Evolutionary conservation across 108 stramenopile genomes (phyloP).

Genomic region (Cyclostephanos invisitatus): DNA sequence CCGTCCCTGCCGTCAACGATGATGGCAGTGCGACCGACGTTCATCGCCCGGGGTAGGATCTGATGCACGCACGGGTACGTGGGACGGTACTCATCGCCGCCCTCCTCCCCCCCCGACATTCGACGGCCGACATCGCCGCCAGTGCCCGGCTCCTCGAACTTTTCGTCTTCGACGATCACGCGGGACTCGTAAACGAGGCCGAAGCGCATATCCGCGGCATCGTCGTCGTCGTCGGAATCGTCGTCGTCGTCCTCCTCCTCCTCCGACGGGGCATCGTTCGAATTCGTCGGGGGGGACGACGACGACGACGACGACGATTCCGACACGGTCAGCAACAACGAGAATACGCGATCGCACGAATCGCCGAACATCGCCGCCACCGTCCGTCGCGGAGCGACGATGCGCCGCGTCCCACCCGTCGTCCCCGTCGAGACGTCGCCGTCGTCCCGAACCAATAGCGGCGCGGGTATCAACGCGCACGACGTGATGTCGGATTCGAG

Average conservation of each 20-base stretch:
- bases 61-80: slow-evolving; percentile 13
- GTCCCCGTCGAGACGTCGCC: slow-evolving; percentile 2
- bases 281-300: too few species aligned
- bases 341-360: slow-evolving; percentile 33
- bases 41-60: slow-evolving; percentile 22
- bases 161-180: slow-evolving; percentile 10
- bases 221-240: too few species aligned
- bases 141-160: slow-evolving; percentile 2
- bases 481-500: slow-evolving; percentile 32
- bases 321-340: slow-evolving; percentile 29
- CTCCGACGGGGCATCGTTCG: background rate
- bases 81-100: background rate
- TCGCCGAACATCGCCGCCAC: slow-evolving; percentile 36
- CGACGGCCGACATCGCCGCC: background rate
- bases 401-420: too few species aligned
- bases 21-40: slow-evolving; percentile 3
- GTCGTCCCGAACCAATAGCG: slow-evolving; percentile 16
- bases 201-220: slow-evolving; percentile 13
- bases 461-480: slow-evolving; percentile 42
- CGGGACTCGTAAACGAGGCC: slow-evolving; percentile 24
- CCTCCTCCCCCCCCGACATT: too few species aligned
- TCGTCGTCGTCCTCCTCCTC: too few species aligned
- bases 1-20: background rate
- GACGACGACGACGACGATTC: too few species aligned
- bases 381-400: background rate